Conservation (phyloP, 371 early-diverging fungal genomes). For the Apophysomyces sp. region DNA sequence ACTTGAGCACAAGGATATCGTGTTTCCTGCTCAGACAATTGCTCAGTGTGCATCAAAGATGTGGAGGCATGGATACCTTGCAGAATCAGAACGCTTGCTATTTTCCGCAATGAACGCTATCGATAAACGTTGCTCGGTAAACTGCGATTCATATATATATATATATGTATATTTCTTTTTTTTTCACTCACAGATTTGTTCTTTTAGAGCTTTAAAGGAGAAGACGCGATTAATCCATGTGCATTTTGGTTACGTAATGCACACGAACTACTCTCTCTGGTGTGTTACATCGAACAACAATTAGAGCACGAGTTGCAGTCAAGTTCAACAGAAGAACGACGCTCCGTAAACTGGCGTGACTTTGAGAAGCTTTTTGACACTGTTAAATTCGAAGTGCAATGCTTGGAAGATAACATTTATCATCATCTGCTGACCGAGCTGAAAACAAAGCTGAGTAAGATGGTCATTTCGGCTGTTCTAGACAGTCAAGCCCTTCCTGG, state of each 20-base stretch:
- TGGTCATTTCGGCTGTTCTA: constrained; percentile 88
- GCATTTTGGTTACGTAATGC: constrained; percentile 90
- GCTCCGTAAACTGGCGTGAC: constrained; percentile 9
- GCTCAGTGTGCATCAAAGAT: constrained; percentile 74
- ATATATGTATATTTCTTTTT: neutral
- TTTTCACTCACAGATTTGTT: neutral
- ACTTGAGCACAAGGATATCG: constrained; percentile 72
- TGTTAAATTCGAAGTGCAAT: constrained; percentile 51
- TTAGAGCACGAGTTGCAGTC: constrained; percentile 11
- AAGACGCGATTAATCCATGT: constrained; percentile 47
- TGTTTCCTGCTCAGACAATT: constrained; percentile 87
- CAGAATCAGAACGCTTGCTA: constrained; percentile 73
- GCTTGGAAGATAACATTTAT: constrained; percentile 50
- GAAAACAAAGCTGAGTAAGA: constrained; percentile 81
- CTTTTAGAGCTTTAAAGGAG: constrained; percentile 21
- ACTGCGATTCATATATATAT: too few relatives aligned
- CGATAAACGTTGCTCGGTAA: constrained; percentile 60
- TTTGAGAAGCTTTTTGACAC: constrained; percentile 42
- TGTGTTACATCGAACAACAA: constrained; percentile 18
- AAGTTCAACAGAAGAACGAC: constrained; percentile 1
- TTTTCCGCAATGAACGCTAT: constrained; percentile 74
- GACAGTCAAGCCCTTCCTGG: constrained; percentile 85
- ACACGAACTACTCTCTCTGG: constrained; percentile 75
- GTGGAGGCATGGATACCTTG: constrained; percentile 70
- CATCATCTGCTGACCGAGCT: constrained; percentile 81